Evolutionary conservation across 139 green algal genomes (phyloP).

Genomic region (Tetradesmus lagerheimii): DNA sequence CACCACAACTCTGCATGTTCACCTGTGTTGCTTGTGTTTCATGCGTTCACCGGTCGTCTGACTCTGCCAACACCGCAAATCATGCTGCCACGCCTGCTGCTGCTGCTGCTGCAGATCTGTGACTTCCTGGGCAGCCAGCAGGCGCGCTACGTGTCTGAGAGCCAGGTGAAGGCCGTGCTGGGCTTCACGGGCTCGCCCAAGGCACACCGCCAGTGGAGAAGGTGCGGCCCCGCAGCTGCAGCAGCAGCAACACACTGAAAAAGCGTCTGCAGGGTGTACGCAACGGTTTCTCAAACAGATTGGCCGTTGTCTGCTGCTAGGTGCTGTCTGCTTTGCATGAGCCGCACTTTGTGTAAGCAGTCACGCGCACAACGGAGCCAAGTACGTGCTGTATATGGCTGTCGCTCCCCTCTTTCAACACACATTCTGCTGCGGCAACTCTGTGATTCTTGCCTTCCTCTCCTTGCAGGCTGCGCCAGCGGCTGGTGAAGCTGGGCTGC

Average conservation of each 20-base stretch:
- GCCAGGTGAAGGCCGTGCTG: slow-evolving; percentile 39
- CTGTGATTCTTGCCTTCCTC: neutral
- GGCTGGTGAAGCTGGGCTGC: slow-evolving; percentile 35
- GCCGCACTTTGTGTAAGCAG: too few relatives aligned
- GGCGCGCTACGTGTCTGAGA: slow-evolving; percentile 29
- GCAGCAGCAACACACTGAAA: too few relatives aligned
- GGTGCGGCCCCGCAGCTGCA: neutral
- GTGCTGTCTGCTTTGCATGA: too few relatives aligned
- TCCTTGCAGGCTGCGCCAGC: slow-evolving; percentile 25
- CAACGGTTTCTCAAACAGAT: neutral
- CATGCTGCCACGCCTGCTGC: neutral
- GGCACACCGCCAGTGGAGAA: slow-evolving; percentile 44
- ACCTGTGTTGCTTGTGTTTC: too few relatives aligned
- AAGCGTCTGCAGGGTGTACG: neutral
- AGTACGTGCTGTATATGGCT: too few relatives aligned
- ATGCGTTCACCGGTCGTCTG: too few relatives aligned
- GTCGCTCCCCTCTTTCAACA: too few relatives aligned
- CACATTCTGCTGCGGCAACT: neutral
- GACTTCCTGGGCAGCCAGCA: slow-evolving; percentile 22
- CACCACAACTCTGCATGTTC: too few relatives aligned
- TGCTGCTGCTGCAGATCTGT: slow-evolving; percentile 38
- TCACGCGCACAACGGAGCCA: too few relatives aligned
- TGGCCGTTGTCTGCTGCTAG: neutral
- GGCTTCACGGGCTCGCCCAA: slow-evolving; percentile 20
- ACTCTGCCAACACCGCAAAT: too few relatives aligned